Percentiles rank a stretch among this genome's conserved stretches.
These are phyloP conservation scores for Geranomyces variabilis DNA, from an alignment of 192 early-diverging fungal species.

Conservation along the genomic window DNA sequence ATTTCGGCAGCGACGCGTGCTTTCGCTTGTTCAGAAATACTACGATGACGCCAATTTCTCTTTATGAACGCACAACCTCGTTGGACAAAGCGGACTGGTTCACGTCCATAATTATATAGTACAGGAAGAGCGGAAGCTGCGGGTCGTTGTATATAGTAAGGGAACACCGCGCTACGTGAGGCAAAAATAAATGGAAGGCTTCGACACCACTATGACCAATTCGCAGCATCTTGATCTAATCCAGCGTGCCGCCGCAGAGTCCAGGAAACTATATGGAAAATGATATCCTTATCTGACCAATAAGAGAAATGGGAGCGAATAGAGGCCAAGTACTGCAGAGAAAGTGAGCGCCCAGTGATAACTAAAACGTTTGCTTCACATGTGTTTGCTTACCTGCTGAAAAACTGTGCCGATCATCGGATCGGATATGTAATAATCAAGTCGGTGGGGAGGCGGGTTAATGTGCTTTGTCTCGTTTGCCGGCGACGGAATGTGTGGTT, in stretches of 20 bases:
- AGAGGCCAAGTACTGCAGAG: slow-evolving; percentile 44
- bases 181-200: too few species aligned
- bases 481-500: background rate
- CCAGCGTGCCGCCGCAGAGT: background rate
- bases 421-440: slow-evolving; percentile 53
- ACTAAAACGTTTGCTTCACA: background rate
- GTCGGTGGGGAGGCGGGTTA: slow-evolving; percentile 27
- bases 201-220: background rate
- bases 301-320: slow-evolving; percentile 55
- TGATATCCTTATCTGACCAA: slow-evolving; percentile 49
- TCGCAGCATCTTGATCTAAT: background rate
- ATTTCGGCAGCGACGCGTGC: too few species aligned
- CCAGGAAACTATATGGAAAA: slow-evolving; percentile 35
- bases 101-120: too few species aligned
- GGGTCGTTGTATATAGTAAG: too few species aligned
- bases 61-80: too few species aligned
- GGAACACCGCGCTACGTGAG: too few species aligned
- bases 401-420: slow-evolving; percentile 46
- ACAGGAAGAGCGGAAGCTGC: too few species aligned
- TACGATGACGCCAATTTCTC: too few species aligned
- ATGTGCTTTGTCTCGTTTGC: slow-evolving; percentile 1
- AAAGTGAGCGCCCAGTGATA: background rate
- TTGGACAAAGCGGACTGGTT: too few species aligned
- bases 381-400: slow-evolving; percentile 21
- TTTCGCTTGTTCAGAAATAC: too few species aligned